Evolutionary conservation across 2,329 filamentous ascomycete genomes (phyloP), one percentile per base, ranked within the genome.

Genomic region (Fusarium xylarioides): DNA sequence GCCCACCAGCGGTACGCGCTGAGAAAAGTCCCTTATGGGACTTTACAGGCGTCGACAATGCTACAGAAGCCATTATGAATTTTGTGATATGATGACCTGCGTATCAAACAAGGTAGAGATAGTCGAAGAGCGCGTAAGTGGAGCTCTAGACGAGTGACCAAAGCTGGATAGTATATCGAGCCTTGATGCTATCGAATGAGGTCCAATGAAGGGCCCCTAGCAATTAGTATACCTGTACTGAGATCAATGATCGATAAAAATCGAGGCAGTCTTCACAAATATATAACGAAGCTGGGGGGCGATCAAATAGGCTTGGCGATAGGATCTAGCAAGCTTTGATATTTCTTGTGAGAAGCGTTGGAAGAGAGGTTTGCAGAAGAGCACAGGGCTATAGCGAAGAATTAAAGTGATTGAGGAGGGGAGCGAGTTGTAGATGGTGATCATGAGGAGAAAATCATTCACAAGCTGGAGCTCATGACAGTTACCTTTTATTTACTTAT

Each of bases 1-100:
- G 94, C 82, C 95, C 95, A 85, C 95, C 95, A 83, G 95, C 96
- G 81, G 95, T 96, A 82, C 95, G 95, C 77, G 93, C 91, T 76
- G 92, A 95, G 87, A 98, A 98, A 79, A 98, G 89, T 68, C 95
- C 94, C 85, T 93, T 91, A 84, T 97, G 95, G 88, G 93, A 96
- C 89, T 98, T 98, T 82, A 96, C 88, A 68, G 96, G 96, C 70
- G 96, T 98, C 79, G 94, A 93, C 83, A 98, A 91, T 81, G 89
- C 85, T 83, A 92, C 83, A 68, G 85, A 93, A 82, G 95, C 94
- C 95, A 98, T 98, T 82, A 78, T 89, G 83, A 81, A 78, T 77
- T 78, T 63, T 75, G 46, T 74, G 54, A 54, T 58, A 28, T 52
- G 43, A 43, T 46, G 71, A 61, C 49, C 37, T 56, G 46, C 52